phyloP scores from a whole-genome alignment of 768 basidiomycete genomes.

The Cantharellus cinnabarinus region DNA sequence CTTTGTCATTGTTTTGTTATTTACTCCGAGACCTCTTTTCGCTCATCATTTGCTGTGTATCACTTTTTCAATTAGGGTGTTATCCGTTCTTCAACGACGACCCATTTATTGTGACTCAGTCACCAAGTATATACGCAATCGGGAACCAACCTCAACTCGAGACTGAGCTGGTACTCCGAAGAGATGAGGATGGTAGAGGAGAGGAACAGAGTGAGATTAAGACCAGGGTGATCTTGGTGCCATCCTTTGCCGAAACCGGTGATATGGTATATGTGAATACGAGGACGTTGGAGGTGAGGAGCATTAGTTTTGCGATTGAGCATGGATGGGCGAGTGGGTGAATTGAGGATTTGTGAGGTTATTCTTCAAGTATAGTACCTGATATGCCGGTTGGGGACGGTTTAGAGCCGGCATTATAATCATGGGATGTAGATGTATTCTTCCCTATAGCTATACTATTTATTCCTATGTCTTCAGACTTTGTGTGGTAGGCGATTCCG shows the following conservation, averaged over 20 bases:
- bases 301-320: background rate
- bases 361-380: no score
- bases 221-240: constrained; percentile 56
- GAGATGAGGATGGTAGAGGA: background rate
- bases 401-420: no score
- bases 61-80: constrained; percentile 34
- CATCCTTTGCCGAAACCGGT: constrained; percentile 62
- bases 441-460: no score
- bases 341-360: no score
- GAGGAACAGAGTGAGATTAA: constrained; percentile 6
- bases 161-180: constrained; percentile 29
- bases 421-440: no score
- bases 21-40: background rate
- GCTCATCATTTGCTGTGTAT: background rate
- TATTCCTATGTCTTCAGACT: no score
- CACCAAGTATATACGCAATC: constrained; percentile 81
- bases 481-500: no score
- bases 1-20: background rate
- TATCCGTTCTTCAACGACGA: constrained; percentile 78
- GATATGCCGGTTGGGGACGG: no score
- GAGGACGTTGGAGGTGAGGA: constrained; percentile 44
- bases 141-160: constrained; percentile 76
- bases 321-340: background rate
- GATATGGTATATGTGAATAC: constrained; percentile 62
- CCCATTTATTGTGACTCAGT: constrained; percentile 71